Conservation (phyloP, 2,329 filamentous ascomycete species). For the Aspergillus quadrilineatus region DNA sequence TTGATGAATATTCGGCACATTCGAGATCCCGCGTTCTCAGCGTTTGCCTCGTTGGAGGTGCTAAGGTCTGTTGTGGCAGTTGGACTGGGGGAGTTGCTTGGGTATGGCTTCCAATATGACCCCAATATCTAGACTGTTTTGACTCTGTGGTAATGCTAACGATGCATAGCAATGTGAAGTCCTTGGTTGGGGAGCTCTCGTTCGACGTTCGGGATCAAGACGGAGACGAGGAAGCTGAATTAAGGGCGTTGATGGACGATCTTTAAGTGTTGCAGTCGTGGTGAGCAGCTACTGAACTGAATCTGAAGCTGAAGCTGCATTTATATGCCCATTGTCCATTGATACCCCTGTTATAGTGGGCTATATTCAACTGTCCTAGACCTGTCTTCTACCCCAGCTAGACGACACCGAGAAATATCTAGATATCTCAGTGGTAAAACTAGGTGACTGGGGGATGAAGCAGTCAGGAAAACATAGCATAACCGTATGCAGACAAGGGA, state of each 20-base stretch:
- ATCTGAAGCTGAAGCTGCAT: too few species aligned
- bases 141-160: conserved; percentile 7
- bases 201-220: conserved; percentile 27
- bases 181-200: conserved; percentile 34
- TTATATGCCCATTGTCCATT: too few species aligned
- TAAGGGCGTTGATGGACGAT: conserved; percentile 14
- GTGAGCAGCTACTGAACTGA: too few species aligned
- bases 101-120: conserved; percentile 21
- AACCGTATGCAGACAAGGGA: too few species aligned
- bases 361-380: too few species aligned
- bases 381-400: too few species aligned
- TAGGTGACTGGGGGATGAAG: too few species aligned
- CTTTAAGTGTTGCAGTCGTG: not conserved
- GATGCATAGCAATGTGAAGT: conserved; percentile 26
- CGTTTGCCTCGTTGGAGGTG: conserved; percentile 71
- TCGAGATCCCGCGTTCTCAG: conserved; percentile 67
- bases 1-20: conserved; percentile 64
- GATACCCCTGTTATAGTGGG: too few species aligned
- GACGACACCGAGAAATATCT: too few species aligned
- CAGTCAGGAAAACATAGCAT: too few species aligned
- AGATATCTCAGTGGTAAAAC: too few species aligned
- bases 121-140: not conserved
- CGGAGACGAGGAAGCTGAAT: conserved; percentile 6
- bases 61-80: conserved; percentile 32
- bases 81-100: conserved; percentile 28